Evolutionary conservation across 1,139 yeast species (phyloP).

Genomic region (Saccharomyces pastorianus): DNA sequence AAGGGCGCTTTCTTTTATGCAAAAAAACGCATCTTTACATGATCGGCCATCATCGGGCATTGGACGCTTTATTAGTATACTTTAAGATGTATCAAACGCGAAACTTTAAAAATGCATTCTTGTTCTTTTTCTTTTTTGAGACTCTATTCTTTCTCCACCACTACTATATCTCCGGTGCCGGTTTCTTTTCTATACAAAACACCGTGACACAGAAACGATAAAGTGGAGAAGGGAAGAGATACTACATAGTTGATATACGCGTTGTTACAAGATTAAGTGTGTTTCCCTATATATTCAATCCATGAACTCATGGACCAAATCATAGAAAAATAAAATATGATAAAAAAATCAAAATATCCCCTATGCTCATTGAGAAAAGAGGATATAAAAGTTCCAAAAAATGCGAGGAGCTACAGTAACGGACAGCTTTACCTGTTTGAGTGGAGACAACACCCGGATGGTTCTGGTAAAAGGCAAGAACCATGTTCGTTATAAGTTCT

Average conservation of each 20-base stretch:
- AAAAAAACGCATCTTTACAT: background rate
- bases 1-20: background rate
- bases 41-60: background rate
- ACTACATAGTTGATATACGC: background rate
- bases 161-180: background rate
- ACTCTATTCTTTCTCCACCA: background rate
- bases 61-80: background rate
- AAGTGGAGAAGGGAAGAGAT: background rate
- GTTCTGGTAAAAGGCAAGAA: constrained; percentile 99
- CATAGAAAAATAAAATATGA: background rate
- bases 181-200: background rate
- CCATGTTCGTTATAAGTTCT: constrained; percentile 68
- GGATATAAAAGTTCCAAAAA: background rate
- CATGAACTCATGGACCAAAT: constrained; percentile 6
- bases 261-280: background rate
- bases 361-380: background rate
- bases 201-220: background rate
- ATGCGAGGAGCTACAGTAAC: constrained; percentile 6
- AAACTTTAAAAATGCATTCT: background rate
- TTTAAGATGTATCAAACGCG: background rate
- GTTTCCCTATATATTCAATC: background rate
- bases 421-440: constrained; percentile 43
- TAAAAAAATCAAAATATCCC: background rate
- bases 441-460: constrained; percentile 95
- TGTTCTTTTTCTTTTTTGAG: background rate